Evolutionary conservation across 2,329 filamentous ascomycete species (phyloP).

Genomic region (Colletotrichum chlorophyti): DNA sequence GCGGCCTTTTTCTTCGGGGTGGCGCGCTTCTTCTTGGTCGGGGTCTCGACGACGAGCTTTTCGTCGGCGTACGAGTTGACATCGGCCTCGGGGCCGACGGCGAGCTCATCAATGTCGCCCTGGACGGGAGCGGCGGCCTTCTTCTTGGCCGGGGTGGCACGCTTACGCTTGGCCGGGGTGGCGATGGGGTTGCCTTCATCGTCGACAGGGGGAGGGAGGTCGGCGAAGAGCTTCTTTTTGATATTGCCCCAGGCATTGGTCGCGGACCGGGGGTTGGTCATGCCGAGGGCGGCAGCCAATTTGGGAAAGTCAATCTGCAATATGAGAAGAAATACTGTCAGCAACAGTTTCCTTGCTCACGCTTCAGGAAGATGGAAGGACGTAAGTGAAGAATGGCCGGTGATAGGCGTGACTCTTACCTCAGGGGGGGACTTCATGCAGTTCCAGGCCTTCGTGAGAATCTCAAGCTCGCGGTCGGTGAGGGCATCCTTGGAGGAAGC

Average conservation of each 20-base stretch:
- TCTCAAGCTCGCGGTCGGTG: slow-evolving; percentile 33
- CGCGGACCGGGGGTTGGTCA: slow-evolving; percentile 34
- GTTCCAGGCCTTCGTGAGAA: slow-evolving; percentile 33
- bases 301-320: slow-evolving; percentile 34
- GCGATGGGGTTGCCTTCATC: slow-evolving; percentile 13
- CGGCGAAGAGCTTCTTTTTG: slow-evolving; percentile 35
- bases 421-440: slow-evolving; percentile 36
- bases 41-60: slow-evolving; percentile 19
- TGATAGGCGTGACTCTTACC: slow-evolving; percentile 22
- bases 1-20: slow-evolving; percentile 15
- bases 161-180: slow-evolving; percentile 31
- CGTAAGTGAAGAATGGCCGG: not conserved
- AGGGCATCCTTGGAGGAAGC: slow-evolving; percentile 19
- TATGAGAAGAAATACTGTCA: not conserved
- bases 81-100: not conserved
- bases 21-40: slow-evolving; percentile 16
- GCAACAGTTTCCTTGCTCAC: no score
- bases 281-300: slow-evolving; percentile 32
- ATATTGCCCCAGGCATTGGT: slow-evolving; percentile 34
- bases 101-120: slow-evolving; percentile 1
- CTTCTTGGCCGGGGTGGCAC: slow-evolving; percentile 6
- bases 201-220: not conserved
- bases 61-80: slow-evolving; percentile 8
- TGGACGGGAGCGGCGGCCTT: slow-evolving; percentile 1
- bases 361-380: no score